Evolutionary conservation across 73 alveolate genomes (phyloP).

Genomic region (Uronychia binucleata): DNA sequence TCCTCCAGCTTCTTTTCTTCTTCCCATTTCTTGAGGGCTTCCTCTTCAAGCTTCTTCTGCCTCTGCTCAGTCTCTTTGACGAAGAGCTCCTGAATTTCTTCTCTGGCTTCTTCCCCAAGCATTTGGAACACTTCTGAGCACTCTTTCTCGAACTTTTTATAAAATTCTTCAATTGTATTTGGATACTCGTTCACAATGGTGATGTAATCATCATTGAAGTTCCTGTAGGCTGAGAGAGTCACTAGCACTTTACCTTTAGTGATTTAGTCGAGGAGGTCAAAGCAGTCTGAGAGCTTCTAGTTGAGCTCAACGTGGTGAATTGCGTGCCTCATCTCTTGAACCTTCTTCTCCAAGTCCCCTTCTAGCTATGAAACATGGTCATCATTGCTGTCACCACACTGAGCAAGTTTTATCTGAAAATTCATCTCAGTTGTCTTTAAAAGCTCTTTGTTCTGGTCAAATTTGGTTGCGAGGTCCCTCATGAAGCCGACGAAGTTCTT

Average conservation of each 20-base stretch:
- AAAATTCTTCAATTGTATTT: conserved; percentile 43
- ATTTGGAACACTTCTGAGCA: conserved; percentile 40
- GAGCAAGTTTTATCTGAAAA: conserved; percentile 61
- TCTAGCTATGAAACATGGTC: conserved; percentile 54
- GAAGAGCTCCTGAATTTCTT: conserved; percentile 49
- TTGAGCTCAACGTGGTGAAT: conserved; percentile 70
- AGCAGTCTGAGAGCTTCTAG: conserved; percentile 57
- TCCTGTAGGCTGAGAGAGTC: conserved; percentile 56
- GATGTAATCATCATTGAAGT: conserved; percentile 46
- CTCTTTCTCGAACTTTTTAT: conserved; percentile 34
- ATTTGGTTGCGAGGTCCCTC: conserved; percentile 52
- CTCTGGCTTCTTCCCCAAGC: conserved; percentile 44
- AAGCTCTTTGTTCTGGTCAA: conserved; percentile 56
- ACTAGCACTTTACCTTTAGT: too few relatives aligned
- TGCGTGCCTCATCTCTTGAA: conserved; percentile 60
- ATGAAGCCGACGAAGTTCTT: conserved; percentile 50
- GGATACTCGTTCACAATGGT: conserved; percentile 62
- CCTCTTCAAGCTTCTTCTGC: conserved; percentile 58
- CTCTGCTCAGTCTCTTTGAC: conserved; percentile 60
- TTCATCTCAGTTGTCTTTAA: conserved; percentile 50
- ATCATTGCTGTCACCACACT: conserved; percentile 67
- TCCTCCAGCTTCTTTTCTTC: conserved; percentile 62
- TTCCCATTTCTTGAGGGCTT: conserved; percentile 53
- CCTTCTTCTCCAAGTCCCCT: conserved; percentile 55
- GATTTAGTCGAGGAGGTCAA: conserved; percentile 60